Conservation (phyloP, 2,329 filamentous ascomycete species). For the Geosmithia morbida region DNA sequence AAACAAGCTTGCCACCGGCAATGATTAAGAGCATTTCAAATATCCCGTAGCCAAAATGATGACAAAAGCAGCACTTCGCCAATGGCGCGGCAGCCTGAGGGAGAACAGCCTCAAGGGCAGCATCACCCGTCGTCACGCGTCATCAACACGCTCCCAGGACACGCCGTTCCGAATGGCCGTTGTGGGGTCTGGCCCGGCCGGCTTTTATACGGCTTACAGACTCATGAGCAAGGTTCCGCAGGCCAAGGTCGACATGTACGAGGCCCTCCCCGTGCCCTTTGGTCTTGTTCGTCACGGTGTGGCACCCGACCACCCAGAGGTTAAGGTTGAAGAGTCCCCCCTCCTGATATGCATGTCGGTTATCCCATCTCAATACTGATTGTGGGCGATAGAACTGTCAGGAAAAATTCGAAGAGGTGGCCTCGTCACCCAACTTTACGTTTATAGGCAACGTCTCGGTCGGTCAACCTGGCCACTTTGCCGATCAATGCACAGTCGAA, state of each 20-base stretch:
- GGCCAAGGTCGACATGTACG: conserved; percentile 86
- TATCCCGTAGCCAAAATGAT: neutral
- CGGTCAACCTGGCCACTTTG: conserved; percentile 31
- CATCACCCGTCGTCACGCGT: neutral
- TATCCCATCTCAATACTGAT: neutral
- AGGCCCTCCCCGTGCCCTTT: conserved; percentile 82
- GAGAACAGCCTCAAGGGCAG: neutral
- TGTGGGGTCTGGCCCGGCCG: conserved; percentile 85
- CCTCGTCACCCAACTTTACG: conserved; percentile 65
- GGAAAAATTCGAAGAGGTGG: conserved; percentile 84
- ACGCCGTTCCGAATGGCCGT: conserved; percentile 67
- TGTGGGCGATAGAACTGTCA: conserved; percentile 63
- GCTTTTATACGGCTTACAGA: conserved; percentile 86
- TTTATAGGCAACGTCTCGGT: conserved; percentile 85
- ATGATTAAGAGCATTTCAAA: neutral
- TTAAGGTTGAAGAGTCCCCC: conserved; percentile 52
- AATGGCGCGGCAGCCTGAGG: neutral
- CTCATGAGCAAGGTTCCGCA: conserved; percentile 62
- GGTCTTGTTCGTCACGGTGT: conserved; percentile 89
- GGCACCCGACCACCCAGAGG: conserved; percentile 95
- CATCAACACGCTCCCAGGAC: conserved; percentile 12
- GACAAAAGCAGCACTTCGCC: neutral
- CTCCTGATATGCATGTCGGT: neutral
- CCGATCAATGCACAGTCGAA: conserved; percentile 38
- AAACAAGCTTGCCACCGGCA: neutral